Conservation (phyloP, 331 rosid genomes). For the Quercus tomentella region DNA sequence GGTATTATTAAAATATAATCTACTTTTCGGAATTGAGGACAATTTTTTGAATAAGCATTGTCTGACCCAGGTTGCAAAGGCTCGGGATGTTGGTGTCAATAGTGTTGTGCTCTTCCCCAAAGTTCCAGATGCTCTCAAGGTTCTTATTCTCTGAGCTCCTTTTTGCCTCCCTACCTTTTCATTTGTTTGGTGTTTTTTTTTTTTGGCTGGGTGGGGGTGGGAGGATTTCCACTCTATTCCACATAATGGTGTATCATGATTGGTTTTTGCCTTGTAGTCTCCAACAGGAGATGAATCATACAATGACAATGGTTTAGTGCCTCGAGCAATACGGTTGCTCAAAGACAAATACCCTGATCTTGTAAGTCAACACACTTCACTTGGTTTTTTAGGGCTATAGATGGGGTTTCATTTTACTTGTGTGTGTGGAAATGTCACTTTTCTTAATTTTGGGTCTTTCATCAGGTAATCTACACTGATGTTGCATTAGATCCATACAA, state of each 20-base stretch:
- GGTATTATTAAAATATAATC: neutral
- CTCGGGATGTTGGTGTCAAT: slow-evolving; percentile 88
- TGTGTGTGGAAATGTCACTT: slow-evolving; percentile 12
- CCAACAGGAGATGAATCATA: slow-evolving; percentile 92
- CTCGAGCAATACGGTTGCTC: slow-evolving; percentile 77
- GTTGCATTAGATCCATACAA: slow-evolving; percentile 98
- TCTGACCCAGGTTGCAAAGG: slow-evolving; percentile 77
- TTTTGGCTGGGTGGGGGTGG: neutral
- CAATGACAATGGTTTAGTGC: slow-evolving; percentile 85
- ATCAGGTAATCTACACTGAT: slow-evolving; percentile 86
- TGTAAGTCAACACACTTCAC: slow-evolving; percentile 47
- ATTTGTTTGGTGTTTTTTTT: neutral
- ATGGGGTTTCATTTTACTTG: neutral
- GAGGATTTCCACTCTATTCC: slow-evolving; percentile 7
- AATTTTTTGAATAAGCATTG: slow-evolving; percentile 7
- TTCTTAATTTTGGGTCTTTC: slow-evolving; percentile 9
- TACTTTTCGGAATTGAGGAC: neutral
- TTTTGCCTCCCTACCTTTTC: neutral
- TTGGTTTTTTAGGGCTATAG: neutral
- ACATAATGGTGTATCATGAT: slow-evolving; percentile 17
- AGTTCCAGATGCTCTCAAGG: slow-evolving; percentile 96
- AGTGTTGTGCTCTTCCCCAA: slow-evolving; percentile 87
- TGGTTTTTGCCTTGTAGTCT: slow-evolving; percentile 38
- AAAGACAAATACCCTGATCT: slow-evolving; percentile 93
- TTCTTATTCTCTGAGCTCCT: slow-evolving; percentile 15